A percentile compares a stretch with the other conserved stretches of the same genome.
These are phyloP conservation scores for Dactylellina leptospora DNA, from an alignment of 2,329 filamentous ascomycete genomes.

Conservation along the genomic window DNA sequence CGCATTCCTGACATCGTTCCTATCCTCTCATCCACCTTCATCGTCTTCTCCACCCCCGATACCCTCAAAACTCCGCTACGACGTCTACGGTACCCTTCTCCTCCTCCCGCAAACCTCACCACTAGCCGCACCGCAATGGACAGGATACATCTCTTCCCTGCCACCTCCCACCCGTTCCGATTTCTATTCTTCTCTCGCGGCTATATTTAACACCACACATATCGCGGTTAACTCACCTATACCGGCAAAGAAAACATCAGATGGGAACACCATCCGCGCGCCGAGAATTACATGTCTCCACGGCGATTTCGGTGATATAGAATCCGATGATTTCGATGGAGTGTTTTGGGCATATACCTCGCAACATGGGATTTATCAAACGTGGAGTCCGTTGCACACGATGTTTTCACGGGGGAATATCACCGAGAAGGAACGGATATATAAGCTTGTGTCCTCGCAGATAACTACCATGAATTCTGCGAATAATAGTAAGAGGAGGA, in stretches of 20 bases:
- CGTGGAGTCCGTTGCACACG: slow-evolving; percentile 87
- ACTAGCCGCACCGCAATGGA: slow-evolving; percentile 61
- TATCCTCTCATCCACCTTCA: slow-evolving; percentile 21
- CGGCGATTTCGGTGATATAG: slow-evolving; percentile 74
- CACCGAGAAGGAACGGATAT: slow-evolving; percentile 81
- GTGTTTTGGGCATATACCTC: slow-evolving; percentile 82
- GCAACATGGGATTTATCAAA: slow-evolving; percentile 82
- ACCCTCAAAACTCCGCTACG: slow-evolving; percentile 62
- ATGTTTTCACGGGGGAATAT: slow-evolving; percentile 96
- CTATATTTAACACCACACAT: slow-evolving; percentile 65
- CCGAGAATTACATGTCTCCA: slow-evolving; percentile 76
- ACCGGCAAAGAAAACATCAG: slow-evolving; percentile 58
- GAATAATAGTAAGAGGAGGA: slow-evolving; percentile 53
- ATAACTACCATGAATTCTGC: slow-evolving; percentile 6
- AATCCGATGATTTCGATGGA: slow-evolving; percentile 67
- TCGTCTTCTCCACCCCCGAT: slow-evolving; percentile 7
- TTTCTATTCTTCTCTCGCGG: slow-evolving; percentile 62
- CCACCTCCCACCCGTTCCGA: slow-evolving; percentile 57
- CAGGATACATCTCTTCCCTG: slow-evolving; percentile 56
- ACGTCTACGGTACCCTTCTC: slow-evolving; percentile 68
- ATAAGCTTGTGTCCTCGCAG: slow-evolving; percentile 63
- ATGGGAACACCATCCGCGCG: slow-evolving; percentile 76
- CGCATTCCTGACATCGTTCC: slow-evolving; percentile 11
- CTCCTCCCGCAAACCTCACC: slow-evolving; percentile 65
- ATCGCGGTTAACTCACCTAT: slow-evolving; percentile 70